Percentiles rank a stretch among this genome's conserved stretches.
phyloP scores from a whole-genome alignment of 1,284 basidiomycete species.

The Sporisorium sorghi region DNA sequence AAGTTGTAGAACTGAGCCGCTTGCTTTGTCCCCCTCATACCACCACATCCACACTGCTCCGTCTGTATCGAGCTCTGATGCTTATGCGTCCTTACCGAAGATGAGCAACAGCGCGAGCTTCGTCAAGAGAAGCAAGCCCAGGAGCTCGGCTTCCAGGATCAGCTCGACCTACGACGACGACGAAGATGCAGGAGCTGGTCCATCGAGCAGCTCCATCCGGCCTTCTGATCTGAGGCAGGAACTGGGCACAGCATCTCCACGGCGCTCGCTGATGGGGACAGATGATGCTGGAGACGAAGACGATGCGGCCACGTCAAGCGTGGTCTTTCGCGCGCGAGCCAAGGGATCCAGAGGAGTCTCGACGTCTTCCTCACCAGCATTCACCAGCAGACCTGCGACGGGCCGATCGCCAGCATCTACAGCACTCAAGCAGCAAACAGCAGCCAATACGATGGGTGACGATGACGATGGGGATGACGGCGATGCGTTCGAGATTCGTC shows the following conservation, averaged over 20 bases:
- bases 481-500: conserved; percentile 30
- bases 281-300: conserved; percentile 17
- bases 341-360: conserved; percentile 14
- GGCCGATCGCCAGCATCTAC: background rate
- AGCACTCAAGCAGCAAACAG: background rate
- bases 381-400: background rate
- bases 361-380: conserved; percentile 5
- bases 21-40: background rate
- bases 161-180: conserved; percentile 28
- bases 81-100: background rate
- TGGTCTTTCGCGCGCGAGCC: conserved; percentile 29
- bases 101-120: conserved; percentile 34
- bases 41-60: background rate
- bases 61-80: background rate
- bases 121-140: conserved; percentile 40
- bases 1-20: conserved; percentile 7
- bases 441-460: conserved; percentile 11
- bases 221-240: background rate
- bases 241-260: background rate
- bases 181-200: conserved; percentile 5
- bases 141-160: conserved; percentile 24
- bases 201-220: conserved; percentile 5
- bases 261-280: background rate
- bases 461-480: conserved; percentile 14
- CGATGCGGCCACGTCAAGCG: background rate